Percentiles rank a stretch among this genome's conserved stretches.
phyloP scores from a whole-genome alignment of 2,329 filamentous ascomycete genomes.

The Rhynchosporium graminicola region DNA sequence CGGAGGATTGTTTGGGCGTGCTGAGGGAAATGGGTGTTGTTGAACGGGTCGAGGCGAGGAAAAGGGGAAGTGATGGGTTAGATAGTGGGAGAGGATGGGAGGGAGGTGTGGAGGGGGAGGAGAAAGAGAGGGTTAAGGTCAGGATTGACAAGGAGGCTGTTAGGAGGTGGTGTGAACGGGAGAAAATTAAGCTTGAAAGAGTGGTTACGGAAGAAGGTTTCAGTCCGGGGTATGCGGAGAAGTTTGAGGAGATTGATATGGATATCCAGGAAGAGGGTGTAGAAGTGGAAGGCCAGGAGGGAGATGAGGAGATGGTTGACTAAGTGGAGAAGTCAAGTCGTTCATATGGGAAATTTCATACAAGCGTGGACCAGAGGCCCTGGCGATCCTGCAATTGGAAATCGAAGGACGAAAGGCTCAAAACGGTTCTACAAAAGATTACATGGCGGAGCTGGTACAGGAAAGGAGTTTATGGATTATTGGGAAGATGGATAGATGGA shows the following conservation, averaged over 20 bases:
- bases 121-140: constrained; percentile 47
- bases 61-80: constrained; percentile 51
- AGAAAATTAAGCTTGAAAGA: constrained; percentile 68
- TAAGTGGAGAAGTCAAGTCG: not conserved
- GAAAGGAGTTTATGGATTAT: not conserved
- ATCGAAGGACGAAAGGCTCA: too few species aligned
- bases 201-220: constrained; percentile 77
- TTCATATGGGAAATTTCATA: not conserved
- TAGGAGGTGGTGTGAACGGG: constrained; percentile 66
- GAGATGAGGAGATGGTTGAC: constrained; percentile 6
- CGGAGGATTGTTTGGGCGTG: constrained; percentile 78
- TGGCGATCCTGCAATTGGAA: not conserved
- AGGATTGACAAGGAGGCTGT: constrained; percentile 54
- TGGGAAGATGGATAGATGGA: not conserved
- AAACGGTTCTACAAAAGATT: too few species aligned
- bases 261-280: constrained; percentile 32
- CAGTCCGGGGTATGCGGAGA: constrained; percentile 63
- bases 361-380: not conserved
- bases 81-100: constrained; percentile 55
- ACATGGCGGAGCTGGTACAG: not conserved
- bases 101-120: constrained; percentile 45
- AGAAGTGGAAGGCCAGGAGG: not conserved
- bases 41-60: constrained; percentile 47
- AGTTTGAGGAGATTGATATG: constrained; percentile 42
- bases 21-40: constrained; percentile 79